Evolutionary conservation across 192 early-diverging fungal species (phyloP).

Genomic region (Dimargaris cristalligena): DNA sequence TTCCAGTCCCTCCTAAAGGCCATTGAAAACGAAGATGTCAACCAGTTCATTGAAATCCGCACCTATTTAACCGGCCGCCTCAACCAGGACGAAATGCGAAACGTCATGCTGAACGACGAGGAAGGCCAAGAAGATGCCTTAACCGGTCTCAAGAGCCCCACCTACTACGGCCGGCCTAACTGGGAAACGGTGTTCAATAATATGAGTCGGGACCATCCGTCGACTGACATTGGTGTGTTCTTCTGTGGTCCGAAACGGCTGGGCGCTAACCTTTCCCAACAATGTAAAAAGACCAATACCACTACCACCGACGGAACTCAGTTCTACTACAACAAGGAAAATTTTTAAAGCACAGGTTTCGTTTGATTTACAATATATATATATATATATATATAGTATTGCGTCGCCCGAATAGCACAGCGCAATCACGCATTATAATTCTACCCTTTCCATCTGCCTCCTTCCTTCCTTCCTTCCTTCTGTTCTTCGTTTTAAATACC

Average conservation of each 20-base stretch:
- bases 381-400: not conserved
- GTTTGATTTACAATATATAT: not conserved
- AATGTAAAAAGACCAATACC: slow-evolving; percentile 43
- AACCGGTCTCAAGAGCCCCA: slow-evolving; percentile 55
- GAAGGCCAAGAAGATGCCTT: slow-evolving; percentile 43
- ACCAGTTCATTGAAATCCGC: slow-evolving; percentile 61
- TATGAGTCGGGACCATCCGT: slow-evolving; percentile 41
- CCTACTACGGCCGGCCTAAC: slow-evolving; percentile 68
- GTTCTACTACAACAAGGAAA: slow-evolving; percentile 65
- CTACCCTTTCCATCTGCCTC: not conserved
- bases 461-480: not conserved
- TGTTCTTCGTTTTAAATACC: not conserved
- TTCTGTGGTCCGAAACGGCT: slow-evolving; percentile 72
- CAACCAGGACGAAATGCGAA: slow-evolving; percentile 44
- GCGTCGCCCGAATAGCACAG: not conserved
- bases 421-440: not conserved
- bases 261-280: slow-evolving; percentile 38
- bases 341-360: slow-evolving; percentile 12
- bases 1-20: slow-evolving; percentile 70
- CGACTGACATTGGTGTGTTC: slow-evolving; percentile 70
- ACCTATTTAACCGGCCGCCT: slow-evolving; percentile 59
- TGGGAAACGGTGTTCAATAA: slow-evolving; percentile 54
- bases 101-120: slow-evolving; percentile 44
- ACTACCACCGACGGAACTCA: slow-evolving; percentile 41
- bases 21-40: slow-evolving; percentile 59